Evolutionary conservation across 1,284 basidiomycete genomes (phyloP), one percentile per base, ranked within the genome.

Genomic region (Heterobasidion irregulare): DNA sequence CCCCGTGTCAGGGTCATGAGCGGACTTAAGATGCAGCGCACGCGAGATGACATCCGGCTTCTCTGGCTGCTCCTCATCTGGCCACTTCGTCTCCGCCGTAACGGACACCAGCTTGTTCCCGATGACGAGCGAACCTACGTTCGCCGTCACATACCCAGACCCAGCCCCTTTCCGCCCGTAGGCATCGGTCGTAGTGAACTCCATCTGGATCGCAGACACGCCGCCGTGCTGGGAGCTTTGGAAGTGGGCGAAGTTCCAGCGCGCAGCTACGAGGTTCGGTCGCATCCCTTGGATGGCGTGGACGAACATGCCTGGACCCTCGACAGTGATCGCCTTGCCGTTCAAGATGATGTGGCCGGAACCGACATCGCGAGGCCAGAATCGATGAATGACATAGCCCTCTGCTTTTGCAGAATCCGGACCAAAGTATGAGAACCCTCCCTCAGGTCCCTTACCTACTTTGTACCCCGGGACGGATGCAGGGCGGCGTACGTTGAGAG

Each of bases 201-300:
- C 96, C 96, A 98, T 98, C 76, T 93, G 89, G 55, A 97, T 77
- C 15, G 93, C 89, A 53, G 89, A 84, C 9, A 93, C 86, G 8
- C 86, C 86, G n/a, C 84, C 89, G 63, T 82, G 74, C 56, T 79
- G 70, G 50, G 75, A 64, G 71, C 84, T 83, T 72, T 90, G 77
- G 79, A 99, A 99, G 73, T 92, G 82, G 53, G 79, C 87, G 75
- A 99, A 99, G 77, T 98, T 98, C 97, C 97, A 99, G 19, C 86
- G 76, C 15, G 92, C 77, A 4, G 97, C 97, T 59, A 98, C 84
- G 55, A 94, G 80, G 71, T 99, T 94, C 54, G 95, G 94, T 9
- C 94, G 84, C 94, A 99, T 98, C 65, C 95, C 96, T 71, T 99
- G 97, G 69, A 99, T 96, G 33, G 97, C 96, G 70, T 97, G 92